Evolutionary conservation across 2,329 filamentous ascomycete genomes (phyloP).

Genomic region (Diaporthe sp.): DNA sequence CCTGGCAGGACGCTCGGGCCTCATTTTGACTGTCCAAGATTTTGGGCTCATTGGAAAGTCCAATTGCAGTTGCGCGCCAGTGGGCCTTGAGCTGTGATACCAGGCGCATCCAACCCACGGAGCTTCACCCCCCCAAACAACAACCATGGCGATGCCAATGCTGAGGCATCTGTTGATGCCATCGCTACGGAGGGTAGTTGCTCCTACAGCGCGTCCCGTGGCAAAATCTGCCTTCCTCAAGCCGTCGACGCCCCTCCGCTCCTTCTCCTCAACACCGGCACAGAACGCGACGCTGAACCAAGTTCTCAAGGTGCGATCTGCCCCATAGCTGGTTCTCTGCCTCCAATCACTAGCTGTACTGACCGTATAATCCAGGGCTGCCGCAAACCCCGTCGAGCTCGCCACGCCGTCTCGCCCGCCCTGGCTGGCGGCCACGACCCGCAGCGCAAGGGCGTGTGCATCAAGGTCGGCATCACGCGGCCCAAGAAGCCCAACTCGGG

Average conservation of each 20-base stretch:
- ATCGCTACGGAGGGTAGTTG: slow-evolving; percentile 45
- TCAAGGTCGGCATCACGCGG: slow-evolving; percentile 93
- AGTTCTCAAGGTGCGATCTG: slow-evolving; percentile 68
- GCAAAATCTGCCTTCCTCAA: slow-evolving; percentile 45
- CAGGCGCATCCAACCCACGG: slow-evolving; percentile 6
- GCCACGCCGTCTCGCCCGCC: slow-evolving; percentile 90
- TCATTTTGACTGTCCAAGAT: slow-evolving; percentile 27
- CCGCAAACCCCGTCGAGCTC: slow-evolving; percentile 82
- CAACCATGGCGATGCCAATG: slow-evolving; percentile 53
- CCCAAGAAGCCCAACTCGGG: slow-evolving; percentile 99
- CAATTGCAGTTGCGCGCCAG: neutral
- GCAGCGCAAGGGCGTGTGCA: slow-evolving; percentile 93
- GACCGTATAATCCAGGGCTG: slow-evolving; percentile 69
- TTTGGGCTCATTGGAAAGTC: slow-evolving; percentile 23
- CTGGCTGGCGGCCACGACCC: slow-evolving; percentile 78
- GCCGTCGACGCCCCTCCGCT: slow-evolving; percentile 47
- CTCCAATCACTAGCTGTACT: neutral
- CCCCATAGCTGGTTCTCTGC: neutral
- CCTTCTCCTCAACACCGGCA: slow-evolving; percentile 59
- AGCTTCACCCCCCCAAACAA: neutral
- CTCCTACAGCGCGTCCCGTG: slow-evolving; percentile 40
- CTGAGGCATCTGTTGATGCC: slow-evolving; percentile 52
- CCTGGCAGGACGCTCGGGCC: slow-evolving; percentile 17
- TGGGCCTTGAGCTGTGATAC: slow-evolving; percentile 7
- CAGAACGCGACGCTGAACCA: slow-evolving; percentile 79